phyloP scores from a whole-genome alignment of 768 basidiomycete species.

The Trichaptum fuscoviolaceum region DNA sequence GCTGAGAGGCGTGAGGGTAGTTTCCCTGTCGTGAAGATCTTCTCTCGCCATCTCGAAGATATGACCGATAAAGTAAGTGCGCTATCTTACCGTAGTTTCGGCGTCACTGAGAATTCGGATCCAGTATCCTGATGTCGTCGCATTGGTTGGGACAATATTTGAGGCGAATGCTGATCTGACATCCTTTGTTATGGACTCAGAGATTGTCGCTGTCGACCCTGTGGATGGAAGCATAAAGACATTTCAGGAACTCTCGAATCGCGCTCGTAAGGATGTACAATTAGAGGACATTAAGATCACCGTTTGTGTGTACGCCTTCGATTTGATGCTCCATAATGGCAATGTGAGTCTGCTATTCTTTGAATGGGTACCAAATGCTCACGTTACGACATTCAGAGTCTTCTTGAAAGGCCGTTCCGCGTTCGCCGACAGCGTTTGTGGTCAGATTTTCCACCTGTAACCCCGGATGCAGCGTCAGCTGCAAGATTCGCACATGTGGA shows the following conservation, averaged over 20 bases:
- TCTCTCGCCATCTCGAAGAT: conserved; percentile 86
- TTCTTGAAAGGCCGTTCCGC: conserved; percentile 66
- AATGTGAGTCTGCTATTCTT: conserved; percentile 45
- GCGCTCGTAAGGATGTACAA: conserved; percentile 79
- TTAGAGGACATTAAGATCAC: conserved; percentile 68
- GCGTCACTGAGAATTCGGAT: conserved; percentile 7
- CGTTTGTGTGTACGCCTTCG: conserved; percentile 85
- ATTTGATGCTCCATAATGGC: conserved; percentile 82
- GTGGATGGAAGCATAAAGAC: conserved; percentile 56
- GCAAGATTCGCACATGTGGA: conserved; percentile 75
- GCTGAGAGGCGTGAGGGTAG: conserved; percentile 31
- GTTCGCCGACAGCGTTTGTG: conserved; percentile 61
- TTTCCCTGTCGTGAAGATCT: conserved; percentile 49
- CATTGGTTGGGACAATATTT: conserved; percentile 50
- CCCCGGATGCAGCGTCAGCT: conserved; percentile 34
- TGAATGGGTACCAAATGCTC: conserved; percentile 4
- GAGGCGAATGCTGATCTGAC: conserved; percentile 31
- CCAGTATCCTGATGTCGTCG: conserved; percentile 80
- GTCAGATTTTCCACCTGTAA: conserved; percentile 51
- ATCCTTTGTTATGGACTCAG: conserved; percentile 81
- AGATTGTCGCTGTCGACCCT: conserved; percentile 80
- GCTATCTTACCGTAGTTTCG: not conserved
- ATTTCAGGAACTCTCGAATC: conserved; percentile 83
- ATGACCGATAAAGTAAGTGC: conserved; percentile 77
- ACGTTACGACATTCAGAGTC: conserved; percentile 38